Base-by-base conservation (phyloP, 2,329 filamentous ascomycete species). In the Beauveria medogensis region DNA sequence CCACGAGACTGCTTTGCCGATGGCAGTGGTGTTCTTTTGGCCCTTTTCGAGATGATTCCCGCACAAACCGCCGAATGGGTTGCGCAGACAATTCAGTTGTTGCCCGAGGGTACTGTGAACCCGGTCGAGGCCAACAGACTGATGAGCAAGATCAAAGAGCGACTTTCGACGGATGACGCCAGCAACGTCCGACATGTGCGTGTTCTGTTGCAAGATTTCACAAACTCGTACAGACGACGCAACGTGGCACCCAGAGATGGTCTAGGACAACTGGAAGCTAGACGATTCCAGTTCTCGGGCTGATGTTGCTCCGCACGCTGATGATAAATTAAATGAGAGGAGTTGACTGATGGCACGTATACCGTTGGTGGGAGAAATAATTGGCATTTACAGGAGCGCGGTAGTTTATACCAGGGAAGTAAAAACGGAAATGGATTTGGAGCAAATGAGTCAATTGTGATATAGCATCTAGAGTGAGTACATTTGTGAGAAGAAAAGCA, bases 181-280 rank as follows among this genome's bases (percentile, higher is more conserved):
- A 77, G 82, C 24, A 80, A 79, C 26, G 73, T 91, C 47, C 82
- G 91, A 62, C 92, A 92, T 75, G 91, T 97, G 59, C 84, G 93
- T 43, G 87, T 84, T 28, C 80, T 96, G 40, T 81, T 99, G 61
- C 94, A 97, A 76, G 95, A 99, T 74, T 99, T 99, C 72, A 97
- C 94, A 26, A 96, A 93, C 72, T 90, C 87, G 34, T 99, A 99
- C 74, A 86, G 95, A 55, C 83, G 95, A 70, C 84, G 95, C 64
- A 97, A 99, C 70, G 90, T 99, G 52, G 93, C 94, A n/a, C 94
- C 94, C 7, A 80, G 93, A 63, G 93, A 97, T 71, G 93, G 93
- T 1, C 78, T 97, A 47, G 93, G 93, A 3, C 83, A 91, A 70
- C 78, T 97, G 62, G 92, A 96, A 75, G 91, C 92, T 26, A 86